Evolutionary conservation across 352 stramenopile genomes (phyloP), one percentile per base, ranked within the genome.

Genomic region (Vaucheria bursata): DNA sequence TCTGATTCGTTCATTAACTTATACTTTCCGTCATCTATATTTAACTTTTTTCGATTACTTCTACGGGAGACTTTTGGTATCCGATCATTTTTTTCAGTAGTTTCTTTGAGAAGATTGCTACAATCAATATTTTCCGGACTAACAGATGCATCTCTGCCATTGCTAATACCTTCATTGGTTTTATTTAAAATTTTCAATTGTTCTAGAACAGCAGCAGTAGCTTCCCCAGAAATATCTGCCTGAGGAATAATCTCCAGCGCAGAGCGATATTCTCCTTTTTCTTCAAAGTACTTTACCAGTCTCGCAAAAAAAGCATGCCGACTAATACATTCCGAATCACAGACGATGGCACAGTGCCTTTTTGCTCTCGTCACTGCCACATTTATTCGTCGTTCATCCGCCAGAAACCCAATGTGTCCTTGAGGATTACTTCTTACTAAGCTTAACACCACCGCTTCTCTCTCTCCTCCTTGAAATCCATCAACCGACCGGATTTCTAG

Each of bases 361-460:
- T 96, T 97, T 0, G 94, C 94, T 32, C 95, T 85, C 29, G 95
- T 99, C 5, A 98, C 89, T 6, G 95, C 95, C 29, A 99, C 95
- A 87, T 99, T 99, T 80, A 98, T 91, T n/a, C 96, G 90, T 3
- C 96, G 88, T 67, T 96, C 88, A 79, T 99, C 95, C 6, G 88
- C 87, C 0, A 99, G 85, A 81, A 99, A 99, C 0, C 96, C 96
- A 45, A 98, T 94, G 49, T 89, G 82, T 2, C 90, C 89, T 39
- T 84, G 59, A 12, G 79, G 78, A 53, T 97, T 97, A 64, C 92
- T 97, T 52, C 96, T 90, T 52, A 98, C 95, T 1, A 99, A 87
- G 86, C 91, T 97, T 78, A 99, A 89, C 5, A 99, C 90, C n/a
- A 99, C 94, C 12, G 92, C 94, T 75, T 99, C 96, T 73, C 97